Evolutionary conservation across 2,329 filamentous ascomycete species (phyloP).

Genomic region (Aspergillus jensenii): DNA sequence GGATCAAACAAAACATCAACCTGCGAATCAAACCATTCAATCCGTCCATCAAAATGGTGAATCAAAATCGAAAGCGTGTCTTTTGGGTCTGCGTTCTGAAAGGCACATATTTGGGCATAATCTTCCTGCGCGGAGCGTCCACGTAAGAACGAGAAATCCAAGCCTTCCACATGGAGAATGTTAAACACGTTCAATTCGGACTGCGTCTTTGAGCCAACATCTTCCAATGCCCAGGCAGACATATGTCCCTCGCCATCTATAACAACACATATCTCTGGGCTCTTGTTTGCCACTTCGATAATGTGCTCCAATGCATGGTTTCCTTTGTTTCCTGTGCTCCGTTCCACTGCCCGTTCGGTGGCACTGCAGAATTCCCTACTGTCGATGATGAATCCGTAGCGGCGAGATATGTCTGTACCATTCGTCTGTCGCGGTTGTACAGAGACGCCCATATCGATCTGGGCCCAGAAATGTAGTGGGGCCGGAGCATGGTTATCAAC

Average conservation of each 20-base stretch:
- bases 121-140: slow-evolving; percentile 39
- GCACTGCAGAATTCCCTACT: slow-evolving; percentile 75
- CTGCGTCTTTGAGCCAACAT: slow-evolving; percentile 69
- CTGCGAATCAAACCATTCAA: slow-evolving; percentile 77
- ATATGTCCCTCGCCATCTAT: slow-evolving; percentile 81
- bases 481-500: slow-evolving; percentile 70
- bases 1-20: slow-evolving; percentile 81
- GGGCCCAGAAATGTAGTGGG: slow-evolving; percentile 75
- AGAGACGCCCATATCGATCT: slow-evolving; percentile 72
- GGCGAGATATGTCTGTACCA: slow-evolving; percentile 42
- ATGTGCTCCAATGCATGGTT: slow-evolving; percentile 78
- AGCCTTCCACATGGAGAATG: slow-evolving; percentile 71
- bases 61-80: slow-evolving; percentile 71
- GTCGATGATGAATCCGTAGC: slow-evolving; percentile 80
- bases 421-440: slow-evolving; percentile 58
- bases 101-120: slow-evolving; percentile 71
- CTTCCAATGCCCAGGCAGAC: slow-evolving; percentile 91
- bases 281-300: slow-evolving; percentile 79
- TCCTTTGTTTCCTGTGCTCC: slow-evolving; percentile 58
- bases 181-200: slow-evolving; percentile 75
- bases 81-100: slow-evolving; percentile 62
- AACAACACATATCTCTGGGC: slow-evolving; percentile 82
- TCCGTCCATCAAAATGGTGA: slow-evolving; percentile 81
- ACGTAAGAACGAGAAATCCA: slow-evolving; percentile 45
- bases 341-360: slow-evolving; percentile 72